Percentiles rank a stretch among this genome's conserved stretches.
Conservation (phyloP, 257 asterid genomes). For the Solanum pinnatisectum region DNA sequence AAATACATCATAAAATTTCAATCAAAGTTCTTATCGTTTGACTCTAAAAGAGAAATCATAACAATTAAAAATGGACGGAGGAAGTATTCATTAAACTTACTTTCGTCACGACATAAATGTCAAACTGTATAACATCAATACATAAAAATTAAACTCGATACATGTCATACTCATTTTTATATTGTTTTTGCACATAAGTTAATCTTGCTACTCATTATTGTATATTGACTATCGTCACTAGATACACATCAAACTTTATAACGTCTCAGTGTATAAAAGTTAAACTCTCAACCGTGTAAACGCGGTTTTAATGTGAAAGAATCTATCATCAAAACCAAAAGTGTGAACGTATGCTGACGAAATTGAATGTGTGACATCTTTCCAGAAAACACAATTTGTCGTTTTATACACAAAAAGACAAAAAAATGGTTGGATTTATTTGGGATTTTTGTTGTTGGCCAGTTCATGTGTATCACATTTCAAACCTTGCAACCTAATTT, state of each 20-base stretch:
- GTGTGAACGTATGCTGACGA: not conserved
- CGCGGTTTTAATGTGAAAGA: not conserved
- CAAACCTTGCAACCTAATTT: slow-evolving; percentile 1
- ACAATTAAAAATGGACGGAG: too few relatives aligned
- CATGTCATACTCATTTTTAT: too few relatives aligned
- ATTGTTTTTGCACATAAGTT: too few relatives aligned
- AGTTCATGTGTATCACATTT: not conserved
- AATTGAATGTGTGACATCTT: not conserved
- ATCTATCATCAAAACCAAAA: not conserved
- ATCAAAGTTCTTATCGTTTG: too few relatives aligned
- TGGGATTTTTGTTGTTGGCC: not conserved
- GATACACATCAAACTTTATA: not conserved
- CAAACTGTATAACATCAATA: too few relatives aligned
- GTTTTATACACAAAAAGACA: not conserved
- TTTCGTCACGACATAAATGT: too few relatives aligned
- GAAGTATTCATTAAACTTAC: not conserved
- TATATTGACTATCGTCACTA: not conserved
- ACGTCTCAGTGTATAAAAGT: not conserved
- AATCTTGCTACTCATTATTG: not conserved
- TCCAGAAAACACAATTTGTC: not conserved
- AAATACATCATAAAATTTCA: too few relatives aligned
- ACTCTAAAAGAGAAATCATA: not conserved
- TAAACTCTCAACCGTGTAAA: not conserved
- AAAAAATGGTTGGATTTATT: not conserved
- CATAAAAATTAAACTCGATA: too few relatives aligned